These are phyloP conservation scores for Fraxinus velutina DNA, from an alignment of 305 asterid genomes.

Conservation along the genomic window DNA sequence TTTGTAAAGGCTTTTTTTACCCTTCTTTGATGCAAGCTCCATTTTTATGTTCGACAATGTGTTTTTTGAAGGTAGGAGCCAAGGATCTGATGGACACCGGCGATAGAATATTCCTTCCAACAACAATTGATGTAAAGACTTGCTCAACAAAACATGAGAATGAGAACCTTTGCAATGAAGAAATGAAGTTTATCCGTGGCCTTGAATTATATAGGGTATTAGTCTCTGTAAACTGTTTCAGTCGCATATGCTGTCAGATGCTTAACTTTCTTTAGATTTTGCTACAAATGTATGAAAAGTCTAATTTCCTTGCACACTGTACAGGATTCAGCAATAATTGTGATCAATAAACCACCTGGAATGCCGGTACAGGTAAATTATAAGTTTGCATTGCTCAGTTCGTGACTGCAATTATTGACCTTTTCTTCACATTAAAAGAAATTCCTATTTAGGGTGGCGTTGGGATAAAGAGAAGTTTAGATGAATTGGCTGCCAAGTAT, in stretches of 20 bases:
- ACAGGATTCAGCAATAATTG: slow-evolving; percentile 75
- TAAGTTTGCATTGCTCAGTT: background rate
- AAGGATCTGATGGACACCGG: slow-evolving; percentile 65
- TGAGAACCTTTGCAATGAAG: slow-evolving; percentile 39
- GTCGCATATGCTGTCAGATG: background rate
- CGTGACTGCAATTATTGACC: slow-evolving; percentile 20
- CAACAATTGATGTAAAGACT: slow-evolving; percentile 51
- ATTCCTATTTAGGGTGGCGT: slow-evolving; percentile 66
- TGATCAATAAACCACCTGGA: slow-evolving; percentile 85
- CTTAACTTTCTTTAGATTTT: background rate
- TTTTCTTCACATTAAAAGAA: slow-evolving; percentile 11
- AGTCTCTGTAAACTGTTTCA: slow-evolving; percentile 8
- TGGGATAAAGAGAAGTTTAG: slow-evolving; percentile 81
- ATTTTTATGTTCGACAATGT: slow-evolving; percentile 4
- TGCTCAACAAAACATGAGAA: slow-evolving; percentile 33
- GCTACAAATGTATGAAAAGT: slow-evolving; percentile 12
- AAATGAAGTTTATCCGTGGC: slow-evolving; percentile 51
- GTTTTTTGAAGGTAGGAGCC: slow-evolving; percentile 60
- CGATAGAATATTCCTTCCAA: slow-evolving; percentile 70
- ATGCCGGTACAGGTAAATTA: slow-evolving; percentile 87
- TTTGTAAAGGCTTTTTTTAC: background rate
- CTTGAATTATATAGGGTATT: slow-evolving; percentile 71
- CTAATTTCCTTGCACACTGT: slow-evolving; percentile 17
- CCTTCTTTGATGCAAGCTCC: background rate
- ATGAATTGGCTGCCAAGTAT: slow-evolving; percentile 80